Evolutionary conservation across 345 rosid genomes (phyloP), one percentile per base, ranked within the genome.

Genomic region (Boechera stricta): DNA sequence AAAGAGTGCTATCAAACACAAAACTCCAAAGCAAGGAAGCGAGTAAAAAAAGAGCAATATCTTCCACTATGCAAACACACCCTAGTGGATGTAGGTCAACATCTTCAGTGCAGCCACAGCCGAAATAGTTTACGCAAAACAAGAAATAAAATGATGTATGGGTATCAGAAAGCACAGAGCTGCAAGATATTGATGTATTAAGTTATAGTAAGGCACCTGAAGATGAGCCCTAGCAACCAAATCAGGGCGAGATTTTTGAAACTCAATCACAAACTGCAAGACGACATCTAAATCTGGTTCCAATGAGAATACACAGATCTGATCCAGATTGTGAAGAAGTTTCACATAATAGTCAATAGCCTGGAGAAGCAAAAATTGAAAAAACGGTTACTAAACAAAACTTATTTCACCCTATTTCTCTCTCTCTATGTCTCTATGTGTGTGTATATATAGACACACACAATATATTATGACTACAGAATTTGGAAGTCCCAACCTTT

Each of bases 191-290:
- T 49, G 39, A 52, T 57, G 35, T 38, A 38, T 49, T 10, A 39
- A 49, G 53, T 47, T 38, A 71, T 28, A 56, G 13, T 32, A 66
- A 10, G 32, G 71, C 47, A 96, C 99, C 99, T 96, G 99, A 69
- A 93, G 91, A 90, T 96, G 93, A 78, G 97, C 96, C 79, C 99
- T 85, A 53, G 99, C 87, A 69, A 93, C 90, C 80, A 96, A 81
- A 86, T 90, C 98, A 60, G 99, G 98, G 73, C 85, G 81, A 82
- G 91, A 85, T 55, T 88, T 96, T 70, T 96, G 99, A 83, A 96
- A 96, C 74, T 84, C 91, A 78, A 82, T 88, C 81, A 89, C 85
- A 82, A 90, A 96, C 67, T 80, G 87, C 83, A 93, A 75, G 66
- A 90, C 82, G 80, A 55, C 85, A 82, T 93, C 99, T 69, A 91